Evolutionary conservation across 441 rosid genomes (phyloP), one percentile per base, ranked within the genome.

Genomic region (Gossypium aridum): DNA sequence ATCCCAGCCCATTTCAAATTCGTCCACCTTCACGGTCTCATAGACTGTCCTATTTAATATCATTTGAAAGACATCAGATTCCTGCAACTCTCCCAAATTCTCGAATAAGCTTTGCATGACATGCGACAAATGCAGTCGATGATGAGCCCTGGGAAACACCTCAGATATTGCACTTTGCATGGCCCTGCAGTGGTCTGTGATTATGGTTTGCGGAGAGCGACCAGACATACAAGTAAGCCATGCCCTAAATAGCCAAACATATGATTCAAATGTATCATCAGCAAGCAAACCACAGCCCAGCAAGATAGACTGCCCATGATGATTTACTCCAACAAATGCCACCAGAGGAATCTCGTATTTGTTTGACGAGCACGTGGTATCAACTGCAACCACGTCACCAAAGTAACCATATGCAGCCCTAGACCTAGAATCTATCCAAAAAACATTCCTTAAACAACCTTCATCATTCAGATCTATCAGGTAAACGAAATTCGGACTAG

Each of bases 211-310:
- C 0, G 97, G 98, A 34, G 94, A 95, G 25, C 87, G 93, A 70
- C 97, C 95, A 12, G 81, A 72, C 87, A 92, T 87, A 76, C 98
- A 94, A 2, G 97, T 88, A 25, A 94, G 90, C 97, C 97, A 92
- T 14, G 97, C 88, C 81, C 97, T 86, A 76, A 94, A 87, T 49
- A 94, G 75, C 98, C 98, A 94, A 64, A 85, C 72, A 79, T 89
- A 94, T 60, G 94, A 87, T 80, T 90, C 95, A 60, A 74, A 71
- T 47, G 87, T 78, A 75, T 86, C 87, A 71, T 94, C 95, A 34
- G 88, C 86, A 55, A 94, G 81, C 77, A 91, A 86, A 80, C 84
- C 90, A 73, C 87, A 91, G 26, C 97, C 97, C 19, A 94, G 85
- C 8, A 86, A 81, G 75, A 91, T 81, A 19, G 86, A 69, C 47